Base-by-base conservation (phyloP, 2,329 filamentous ascomycete genomes). In the Hymenotorrendiella dingleyae region DNA sequence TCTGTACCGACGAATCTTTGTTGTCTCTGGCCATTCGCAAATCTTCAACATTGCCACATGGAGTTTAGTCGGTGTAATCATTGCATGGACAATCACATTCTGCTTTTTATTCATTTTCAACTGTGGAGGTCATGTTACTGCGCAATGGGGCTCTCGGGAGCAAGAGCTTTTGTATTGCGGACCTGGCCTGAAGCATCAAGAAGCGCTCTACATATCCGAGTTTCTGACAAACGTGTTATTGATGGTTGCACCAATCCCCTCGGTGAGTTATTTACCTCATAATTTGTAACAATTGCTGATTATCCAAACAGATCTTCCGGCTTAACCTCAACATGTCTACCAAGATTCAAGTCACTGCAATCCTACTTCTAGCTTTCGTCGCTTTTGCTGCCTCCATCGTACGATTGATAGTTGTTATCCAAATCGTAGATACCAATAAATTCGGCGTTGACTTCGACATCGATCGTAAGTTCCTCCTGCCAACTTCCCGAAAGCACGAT, bases 31-130 rank as follows among this genome's bases (percentile, higher is more conserved):
- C 24, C 12, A 36, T 6, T 14, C 14, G 4, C 19, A 12, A 20
- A 11, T 38, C 3, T 43, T 47, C 29, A 47, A 28, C 12, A 20
- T 32, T 10, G 6, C 40, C 6, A 27, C 40, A 4, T 47, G 44
- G 44, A 3, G 24, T 24, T 30, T 39, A 8, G 23, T 47, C 4
- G 35, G 7, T 3, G 36, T 47, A 4, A 39, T 32, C 19, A 21
- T 33, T 19, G 20, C 22, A 3, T 47, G 40, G 44, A 43, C 21
- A 8, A 14, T 43, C 6, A 17, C 36, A 5, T 43, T 47, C 32
- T 32, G 32, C 36, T 43, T 47, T 29, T 2, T 36, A 5, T 32
- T 43, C 8, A 30, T 43, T 2, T 47, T 43, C 16, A 10, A 19
- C 22, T 47, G 44, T 30, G 44, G 40, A 26, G 43, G 36, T 0